A percentile compares a stretch with the other conserved stretches of the same genome.
Evolutionary conservation across 805 yeast species (phyloP).

Genomic region (Nakazawaea laoshanensis): DNA sequence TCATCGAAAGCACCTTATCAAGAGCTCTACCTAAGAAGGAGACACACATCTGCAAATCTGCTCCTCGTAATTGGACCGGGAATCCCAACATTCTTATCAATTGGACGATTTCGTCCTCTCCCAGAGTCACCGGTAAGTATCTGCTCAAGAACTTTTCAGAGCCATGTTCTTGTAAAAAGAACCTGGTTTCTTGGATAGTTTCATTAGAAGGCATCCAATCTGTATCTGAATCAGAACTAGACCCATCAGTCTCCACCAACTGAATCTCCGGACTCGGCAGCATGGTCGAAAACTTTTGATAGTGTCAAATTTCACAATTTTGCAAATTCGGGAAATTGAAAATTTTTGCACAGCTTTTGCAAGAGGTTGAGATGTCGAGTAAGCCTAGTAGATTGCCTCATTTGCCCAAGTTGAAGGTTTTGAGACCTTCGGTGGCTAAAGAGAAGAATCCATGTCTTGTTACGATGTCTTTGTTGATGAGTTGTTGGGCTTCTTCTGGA

Average conservation of each 20-base stretch:
- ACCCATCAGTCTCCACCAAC: too few relatives aligned
- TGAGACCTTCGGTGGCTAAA: slow-evolving; percentile 50
- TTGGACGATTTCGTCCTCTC: slow-evolving; percentile 45
- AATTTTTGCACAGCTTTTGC: background rate
- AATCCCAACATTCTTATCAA: slow-evolving; percentile 61
- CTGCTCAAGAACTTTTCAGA: slow-evolving; percentile 47
- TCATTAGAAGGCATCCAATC: too few relatives aligned
- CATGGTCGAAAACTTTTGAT: too few relatives aligned
- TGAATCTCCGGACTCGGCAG: too few relatives aligned
- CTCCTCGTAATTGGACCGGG: slow-evolving; percentile 18
- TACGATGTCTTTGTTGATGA: slow-evolving; percentile 74
- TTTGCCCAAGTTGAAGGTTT: slow-evolving; percentile 63
- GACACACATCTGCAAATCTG: slow-evolving; percentile 28
- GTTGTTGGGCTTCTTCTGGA: slow-evolving; percentile 96
- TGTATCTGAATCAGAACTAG: too few relatives aligned
- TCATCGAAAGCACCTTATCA: slow-evolving; percentile 46
- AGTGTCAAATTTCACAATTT: too few relatives aligned
- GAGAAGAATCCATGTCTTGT: slow-evolving; percentile 68
- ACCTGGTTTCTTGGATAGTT: too few relatives aligned
- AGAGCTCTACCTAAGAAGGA: slow-evolving; percentile 55
- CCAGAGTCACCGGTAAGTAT: slow-evolving; percentile 54
- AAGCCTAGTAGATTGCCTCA: slow-evolving; percentile 53
- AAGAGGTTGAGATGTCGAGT: slow-evolving; percentile 9
- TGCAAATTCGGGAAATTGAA: too few relatives aligned
- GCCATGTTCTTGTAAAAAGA: slow-evolving; percentile 56